These are phyloP conservation scores for Apiospora pterosperma DNA, from an alignment of 2,329 filamentous ascomycete species.

Conservation along the genomic window DNA sequence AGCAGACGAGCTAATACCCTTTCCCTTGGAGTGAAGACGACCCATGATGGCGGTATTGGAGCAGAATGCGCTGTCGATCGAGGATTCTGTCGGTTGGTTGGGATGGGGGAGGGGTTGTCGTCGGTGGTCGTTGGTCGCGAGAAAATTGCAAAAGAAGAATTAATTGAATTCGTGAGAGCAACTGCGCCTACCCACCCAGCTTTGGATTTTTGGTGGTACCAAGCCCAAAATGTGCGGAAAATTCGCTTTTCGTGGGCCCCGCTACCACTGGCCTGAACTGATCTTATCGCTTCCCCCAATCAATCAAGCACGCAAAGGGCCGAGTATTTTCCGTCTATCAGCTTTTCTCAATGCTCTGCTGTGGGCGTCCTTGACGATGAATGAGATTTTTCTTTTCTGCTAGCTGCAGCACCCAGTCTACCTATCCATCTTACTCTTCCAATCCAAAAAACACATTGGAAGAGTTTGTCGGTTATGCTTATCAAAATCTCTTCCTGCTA, in stretches of 20 bases:
- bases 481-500: background rate
- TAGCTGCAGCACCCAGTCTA: background rate
- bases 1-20: conserved; percentile 95
- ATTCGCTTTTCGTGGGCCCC: background rate
- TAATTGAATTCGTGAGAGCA: background rate
- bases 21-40: conserved; percentile 98
- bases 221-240: background rate
- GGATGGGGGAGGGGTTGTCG: background rate
- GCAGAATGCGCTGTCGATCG: conserved; percentile 15
- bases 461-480: background rate
- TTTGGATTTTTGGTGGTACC: conserved; percentile 2
- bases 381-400: background rate
- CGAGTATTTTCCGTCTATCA: background rate
- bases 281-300: conserved; percentile 1
- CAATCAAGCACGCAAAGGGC: background rate
- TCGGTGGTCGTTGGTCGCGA: conserved; percentile 16
- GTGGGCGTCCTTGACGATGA: background rate
- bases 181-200: conserved; percentile 1
- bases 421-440: background rate
- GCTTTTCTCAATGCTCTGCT: background rate
- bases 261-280: background rate
- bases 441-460: background rate
- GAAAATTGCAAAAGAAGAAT: conserved; percentile 6
- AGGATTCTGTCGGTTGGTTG: conserved; percentile 18
- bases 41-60: conserved; percentile 66